These are phyloP conservation scores for Sporobolomyces phaffii DNA, from an alignment of 768 basidiomycete genomes.

Conservation along the genomic window DNA sequence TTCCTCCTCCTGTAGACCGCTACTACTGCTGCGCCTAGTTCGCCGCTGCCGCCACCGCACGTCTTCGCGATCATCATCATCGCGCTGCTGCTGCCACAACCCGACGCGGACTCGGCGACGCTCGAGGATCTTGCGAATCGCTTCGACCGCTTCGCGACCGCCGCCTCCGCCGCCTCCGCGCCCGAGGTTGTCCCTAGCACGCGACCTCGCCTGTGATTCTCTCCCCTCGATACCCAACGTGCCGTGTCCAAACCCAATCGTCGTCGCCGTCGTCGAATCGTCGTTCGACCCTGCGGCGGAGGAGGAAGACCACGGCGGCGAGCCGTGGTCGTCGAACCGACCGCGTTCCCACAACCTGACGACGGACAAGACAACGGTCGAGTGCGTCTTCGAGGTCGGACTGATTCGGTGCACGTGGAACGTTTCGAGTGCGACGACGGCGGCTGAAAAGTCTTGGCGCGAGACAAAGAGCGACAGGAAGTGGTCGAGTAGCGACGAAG, in stretches of 20 bases:
- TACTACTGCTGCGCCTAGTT: neutral
- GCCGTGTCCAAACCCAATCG: neutral
- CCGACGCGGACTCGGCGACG: constrained; percentile 5
- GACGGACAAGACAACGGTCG: constrained; percentile 21
- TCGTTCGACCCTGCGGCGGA: neutral
- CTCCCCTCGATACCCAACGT: neutral
- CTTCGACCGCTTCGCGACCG: constrained; percentile 1
- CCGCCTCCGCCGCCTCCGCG: neutral
- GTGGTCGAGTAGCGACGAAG: constrained; percentile 4
- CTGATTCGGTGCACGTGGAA: constrained; percentile 24
- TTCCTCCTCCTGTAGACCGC: too few relatives aligned
- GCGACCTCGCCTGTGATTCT: too few relatives aligned
- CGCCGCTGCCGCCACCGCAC: neutral
- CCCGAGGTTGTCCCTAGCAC: too few relatives aligned
- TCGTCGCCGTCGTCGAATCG: neutral
- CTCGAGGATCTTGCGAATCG: constrained; percentile 17
- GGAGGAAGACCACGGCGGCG: constrained; percentile 3
- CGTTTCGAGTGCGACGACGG: constrained; percentile 25
- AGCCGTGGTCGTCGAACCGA: neutral
- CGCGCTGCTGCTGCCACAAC: neutral
- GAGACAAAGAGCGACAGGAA: constrained; percentile 18
- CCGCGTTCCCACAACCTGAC: constrained; percentile 22
- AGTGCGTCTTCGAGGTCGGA: constrained; percentile 22
- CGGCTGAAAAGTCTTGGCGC: constrained; percentile 2
- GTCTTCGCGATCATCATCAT: neutral